Evolutionary conservation across 345 rosid genomes (phyloP), one percentile per base, ranked within the genome.

Genomic region (Rubroshorea leprosula): DNA sequence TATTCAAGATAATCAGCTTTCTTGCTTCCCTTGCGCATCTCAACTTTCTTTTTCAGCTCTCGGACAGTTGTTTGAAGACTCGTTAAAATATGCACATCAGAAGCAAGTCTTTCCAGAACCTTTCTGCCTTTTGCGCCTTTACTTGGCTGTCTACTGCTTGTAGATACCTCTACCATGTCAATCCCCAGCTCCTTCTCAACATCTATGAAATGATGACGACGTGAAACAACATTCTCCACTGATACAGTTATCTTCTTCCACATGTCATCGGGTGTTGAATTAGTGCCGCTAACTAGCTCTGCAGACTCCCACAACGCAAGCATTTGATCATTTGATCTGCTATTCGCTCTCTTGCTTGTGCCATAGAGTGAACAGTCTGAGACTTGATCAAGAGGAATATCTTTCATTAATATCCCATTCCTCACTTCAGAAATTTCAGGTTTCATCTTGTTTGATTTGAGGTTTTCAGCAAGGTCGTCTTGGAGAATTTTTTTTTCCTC

Each of bases 31-130:
- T 80, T 83, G 49, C 59, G 76, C 43, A 68, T 38, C 59, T 82
- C 94, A 54, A 75, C 79, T 72, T 80, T 82, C 62, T 57, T 82
- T 75, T 75, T 87, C 73, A 87, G 65, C n/a, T 80, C 94, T 58
- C 76, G 78, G 38, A 87, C 66, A 12, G 72, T 74, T 55, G 75
- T 66, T 53, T 78, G 79, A 27, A 90, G 86, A 62, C 76, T 76
- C 12, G 83, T 75, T 54, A 90, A 52, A 64, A 76, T 87, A 61
- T 80, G 76, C 51, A 81, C 78, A 65, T 90, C 89, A 5, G 87
- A 79, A 68, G 74, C 72, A 46, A 87, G 87, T 64, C 84, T 81
- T 69, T 87, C 89, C 62, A 85, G 51, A 60, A 90, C 66, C 71
- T 81, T 80, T 67, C 72, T 79, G 61, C 61, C 72, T 64, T 64